Evolutionary conservation across 2,329 filamentous ascomycete species (phyloP).

Genomic region (Epichloe glyceriae): DNA sequence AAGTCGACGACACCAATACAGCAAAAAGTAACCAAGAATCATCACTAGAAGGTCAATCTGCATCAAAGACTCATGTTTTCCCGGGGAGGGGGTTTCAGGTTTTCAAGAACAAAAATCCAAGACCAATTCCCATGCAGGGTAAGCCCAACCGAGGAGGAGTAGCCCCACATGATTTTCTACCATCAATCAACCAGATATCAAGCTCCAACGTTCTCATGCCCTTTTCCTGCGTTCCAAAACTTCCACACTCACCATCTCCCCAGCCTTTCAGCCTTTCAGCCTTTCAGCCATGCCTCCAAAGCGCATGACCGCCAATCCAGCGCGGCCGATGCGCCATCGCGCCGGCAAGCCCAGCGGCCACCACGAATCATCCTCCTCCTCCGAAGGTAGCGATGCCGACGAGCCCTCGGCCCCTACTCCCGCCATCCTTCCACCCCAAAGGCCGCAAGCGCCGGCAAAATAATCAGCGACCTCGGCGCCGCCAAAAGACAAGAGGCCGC

Average conservation of each 20-base stretch:
- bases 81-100: too few relatives aligned
- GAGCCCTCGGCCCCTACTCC: slow-evolving; percentile 14
- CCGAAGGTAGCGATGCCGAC: slow-evolving; percentile 32
- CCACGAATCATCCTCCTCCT: slow-evolving; percentile 40
- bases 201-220: background rate
- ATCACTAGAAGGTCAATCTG: too few relatives aligned
- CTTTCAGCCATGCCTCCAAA: slow-evolving; percentile 44
- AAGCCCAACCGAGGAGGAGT: background rate
- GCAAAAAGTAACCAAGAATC: too few relatives aligned
- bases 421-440: slow-evolving; percentile 43
- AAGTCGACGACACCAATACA: too few relatives aligned
- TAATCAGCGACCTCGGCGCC: slow-evolving; percentile 39
- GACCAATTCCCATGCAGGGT: background rate
- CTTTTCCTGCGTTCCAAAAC: background rate
- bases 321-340: slow-evolving; percentile 67
- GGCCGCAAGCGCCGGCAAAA: slow-evolving; percentile 40
- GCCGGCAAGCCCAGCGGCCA: slow-evolving; percentile 62
- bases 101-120: too few relatives aligned
- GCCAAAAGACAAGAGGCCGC: slow-evolving; percentile 29
- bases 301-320: slow-evolving; percentile 87
- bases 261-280: background rate
- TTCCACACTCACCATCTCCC: background rate
- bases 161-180: background rate
- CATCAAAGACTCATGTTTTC: too few relatives aligned
- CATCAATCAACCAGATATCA: background rate